Base-by-base conservation (phyloP, 257 asterid genomes). In the Anisodus tanguticus region DNA sequence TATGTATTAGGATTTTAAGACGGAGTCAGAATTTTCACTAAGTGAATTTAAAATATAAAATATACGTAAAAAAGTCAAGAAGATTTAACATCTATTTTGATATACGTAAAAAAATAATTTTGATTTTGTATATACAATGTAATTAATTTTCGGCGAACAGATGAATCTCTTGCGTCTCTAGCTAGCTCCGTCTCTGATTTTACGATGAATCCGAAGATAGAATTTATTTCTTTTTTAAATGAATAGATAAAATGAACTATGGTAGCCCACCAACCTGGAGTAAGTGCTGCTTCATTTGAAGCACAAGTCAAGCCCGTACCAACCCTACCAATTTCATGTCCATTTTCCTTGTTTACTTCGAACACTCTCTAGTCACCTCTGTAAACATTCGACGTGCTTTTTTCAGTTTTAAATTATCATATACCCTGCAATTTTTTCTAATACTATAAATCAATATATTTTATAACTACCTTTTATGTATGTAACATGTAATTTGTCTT, bases 271-370 rank as follows among this genome's bases (percentile, higher is more conserved):
- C 81, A 51, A 76, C 63, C 26, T 76, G 2, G 63, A 3, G 81
- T 63, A 76, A 76, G 7, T 22, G 62, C 45, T 76, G 15, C 11
- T 76, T 51, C 45, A 51, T 76, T 76, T 76, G 81, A 51, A 49
- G 10, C 62, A 76, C 62, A 76, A 51, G 81, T 76, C 63, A 76
- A 76, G 63, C 51, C 45, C 13, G 59, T 74, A 76, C 81, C 81
- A 77, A 77, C 81, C 81, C 3, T 13, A 77, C 81, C 81, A 26
- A 53, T 53, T 51, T 51, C 81, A 51, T 51, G 62, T 76, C 12
- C 47, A 51, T 51, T 76, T 22, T 74, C 55, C 9, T 4, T 63
- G 39, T 62, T 62, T 62, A 51, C 26, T 22, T 22, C 26, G 26
- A 22, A 22, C 26, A 22, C 26, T 22, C 26, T 22, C 26, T 22